Conservation (phyloP, 208 protist genomes). For the Porcisia deanei region DNA sequence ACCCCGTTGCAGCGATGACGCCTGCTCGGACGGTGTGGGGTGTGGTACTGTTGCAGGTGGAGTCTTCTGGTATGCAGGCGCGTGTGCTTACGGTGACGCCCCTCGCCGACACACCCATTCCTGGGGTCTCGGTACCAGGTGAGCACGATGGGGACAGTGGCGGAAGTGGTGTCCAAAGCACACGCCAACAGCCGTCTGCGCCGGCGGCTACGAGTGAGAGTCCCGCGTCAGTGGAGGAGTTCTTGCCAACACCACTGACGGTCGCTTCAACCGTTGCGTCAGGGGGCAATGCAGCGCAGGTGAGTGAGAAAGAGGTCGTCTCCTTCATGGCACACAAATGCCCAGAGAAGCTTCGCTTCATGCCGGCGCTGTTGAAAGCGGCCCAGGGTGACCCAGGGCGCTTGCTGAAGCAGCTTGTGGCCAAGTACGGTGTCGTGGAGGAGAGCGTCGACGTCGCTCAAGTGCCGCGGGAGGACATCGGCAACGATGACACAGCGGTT, state of each 20-base stretch:
- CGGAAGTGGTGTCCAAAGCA: neutral
- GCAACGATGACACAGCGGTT: neutral
- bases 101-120: conserved; percentile 12
- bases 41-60: conserved; percentile 29
- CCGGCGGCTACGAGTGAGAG: neutral
- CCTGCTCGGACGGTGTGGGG: conserved; percentile 26
- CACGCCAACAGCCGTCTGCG: neutral
- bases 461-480: no score
- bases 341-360: conserved; percentile 62
- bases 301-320: conserved; percentile 28
- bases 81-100: conserved; percentile 30
- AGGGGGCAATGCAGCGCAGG: neutral
- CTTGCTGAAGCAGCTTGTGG: conserved; percentile 44
- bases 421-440: conserved; percentile 56
- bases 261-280: neutral
- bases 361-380: conserved; percentile 50
- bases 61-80: conserved; percentile 30
- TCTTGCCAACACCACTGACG: neutral
- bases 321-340: conserved; percentile 52
- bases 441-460: neutral
- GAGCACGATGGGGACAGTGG: neutral
- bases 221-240: neutral
- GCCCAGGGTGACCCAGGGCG: conserved; percentile 36
- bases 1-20: neutral
- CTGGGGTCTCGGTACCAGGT: conserved; percentile 1